Evolutionary conservation across 768 basidiomycete genomes (phyloP).

Genomic region (Lentinula detonsa): DNA sequence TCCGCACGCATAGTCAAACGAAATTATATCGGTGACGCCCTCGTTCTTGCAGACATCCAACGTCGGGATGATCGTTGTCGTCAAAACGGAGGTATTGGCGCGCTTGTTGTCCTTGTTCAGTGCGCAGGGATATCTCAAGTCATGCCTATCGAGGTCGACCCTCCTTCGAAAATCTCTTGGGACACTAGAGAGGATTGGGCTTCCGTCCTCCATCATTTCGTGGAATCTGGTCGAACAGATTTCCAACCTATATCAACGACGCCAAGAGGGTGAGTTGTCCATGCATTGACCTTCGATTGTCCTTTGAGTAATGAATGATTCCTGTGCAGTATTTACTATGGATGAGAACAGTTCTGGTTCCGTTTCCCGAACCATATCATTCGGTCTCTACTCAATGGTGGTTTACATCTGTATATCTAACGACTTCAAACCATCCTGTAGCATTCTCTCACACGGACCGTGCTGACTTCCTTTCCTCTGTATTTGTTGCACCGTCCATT

Average conservation of each 20-base stretch:
- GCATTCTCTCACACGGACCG: not conserved
- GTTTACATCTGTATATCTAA: no score
- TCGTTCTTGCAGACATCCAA: conserved; percentile 71
- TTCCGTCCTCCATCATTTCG: conserved; percentile 62
- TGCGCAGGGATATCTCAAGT: conserved; percentile 74
- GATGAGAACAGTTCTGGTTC: conserved; percentile 21
- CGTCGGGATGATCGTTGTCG: conserved; percentile 78
- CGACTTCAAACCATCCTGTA: not conserved
- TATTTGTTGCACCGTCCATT: not conserved
- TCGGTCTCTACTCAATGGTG: no score
- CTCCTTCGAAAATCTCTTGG: conserved; percentile 72
- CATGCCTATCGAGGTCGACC: conserved; percentile 84
- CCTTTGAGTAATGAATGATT: conserved; percentile 7
- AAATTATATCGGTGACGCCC: conserved; percentile 67
- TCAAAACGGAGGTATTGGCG: conserved; percentile 69
- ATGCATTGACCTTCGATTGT: not conserved
- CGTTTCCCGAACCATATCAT: no score
- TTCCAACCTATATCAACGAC: conserved; percentile 84
- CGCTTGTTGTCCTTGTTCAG: conserved; percentile 69
- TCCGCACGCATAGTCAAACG: conserved; percentile 68
- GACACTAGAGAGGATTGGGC: conserved; percentile 71
- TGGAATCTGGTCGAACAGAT: conserved; percentile 66
- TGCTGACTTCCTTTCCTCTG: not conserved
- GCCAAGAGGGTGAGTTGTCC: conserved; percentile 54
- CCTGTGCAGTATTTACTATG: conserved; percentile 34